Base-by-base conservation (phyloP, 2,329 filamentous ascomycete genomes). In the Phialophora macrospora region DNA sequence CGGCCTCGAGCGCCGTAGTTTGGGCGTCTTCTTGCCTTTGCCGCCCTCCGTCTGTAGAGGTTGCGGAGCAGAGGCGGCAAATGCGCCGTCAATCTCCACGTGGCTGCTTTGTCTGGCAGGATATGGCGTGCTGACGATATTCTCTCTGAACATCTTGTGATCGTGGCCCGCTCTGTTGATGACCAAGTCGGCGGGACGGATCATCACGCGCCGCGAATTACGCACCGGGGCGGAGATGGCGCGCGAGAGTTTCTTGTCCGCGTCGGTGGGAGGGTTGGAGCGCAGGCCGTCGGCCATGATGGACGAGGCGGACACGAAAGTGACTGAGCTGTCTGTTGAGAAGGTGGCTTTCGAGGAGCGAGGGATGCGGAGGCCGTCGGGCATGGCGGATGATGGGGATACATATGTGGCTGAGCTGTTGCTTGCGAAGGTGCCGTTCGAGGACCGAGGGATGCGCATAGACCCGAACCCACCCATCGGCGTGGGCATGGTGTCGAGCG, bases 71-170 rank as follows among this genome's bases (percentile, higher is more conserved):
- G 48, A 14, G 4, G 28, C 52, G 8, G 28, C 28, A 24, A 34
- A 14, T 9, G 7, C 8, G 28, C 52, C 41, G 14, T 68, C 63
- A 26, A 64, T 55, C 38, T 69, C 67, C 32, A 57, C 60, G 30
- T 70, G 63, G 54, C 70, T 72, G 48, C 56, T 67, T 12, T 66
- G 49, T 52, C 71, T 60, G 11, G 61, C 62, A 20, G 71, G 71
- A 34, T 73, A 73, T 1, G 71, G 71, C 8, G 70, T 72, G 55
- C 67, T 72, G 62, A 72, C 70, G 34, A 72, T 67, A 6, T 58
- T 64, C 41, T 73, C 70, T 4, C 71, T 64, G 61, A 71, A 71
- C 8, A 66, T 52, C 20, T 67, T 68, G 57, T 63, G 60, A 60
- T 68, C 57, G 34, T 65, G 58, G 41, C 55, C 52, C 20, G 46